Evolutionary conservation across 2,329 filamentous ascomycete species (phyloP).

Genomic region (Lecanicillium sp.): DNA sequence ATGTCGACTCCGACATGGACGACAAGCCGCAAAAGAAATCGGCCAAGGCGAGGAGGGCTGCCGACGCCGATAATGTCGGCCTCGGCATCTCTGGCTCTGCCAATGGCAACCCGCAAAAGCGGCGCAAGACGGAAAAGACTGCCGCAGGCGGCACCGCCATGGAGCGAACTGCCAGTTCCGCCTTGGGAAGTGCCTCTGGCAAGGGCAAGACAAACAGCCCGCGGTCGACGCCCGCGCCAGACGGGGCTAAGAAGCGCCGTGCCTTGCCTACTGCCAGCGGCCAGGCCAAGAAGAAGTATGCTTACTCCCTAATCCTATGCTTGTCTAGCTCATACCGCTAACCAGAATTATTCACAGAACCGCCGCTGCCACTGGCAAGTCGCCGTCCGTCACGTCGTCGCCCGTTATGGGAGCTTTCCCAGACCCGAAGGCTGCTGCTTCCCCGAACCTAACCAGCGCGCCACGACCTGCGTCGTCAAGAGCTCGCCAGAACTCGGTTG

Average conservation of each 20-base stretch:
- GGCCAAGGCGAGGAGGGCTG: conserved; percentile 58
- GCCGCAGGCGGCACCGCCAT: conserved; percentile 42
- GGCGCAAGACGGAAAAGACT: conserved; percentile 72
- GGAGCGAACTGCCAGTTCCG: conserved; percentile 62
- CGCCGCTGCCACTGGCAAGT: conserved; percentile 43
- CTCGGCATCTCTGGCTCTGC: conserved; percentile 53
- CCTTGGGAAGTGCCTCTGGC: conserved; percentile 40
- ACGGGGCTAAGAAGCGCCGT: conserved; percentile 66
- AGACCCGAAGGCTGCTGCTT: conserved; percentile 48
- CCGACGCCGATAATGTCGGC: conserved; percentile 47
- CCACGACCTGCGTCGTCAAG: conserved; percentile 61
- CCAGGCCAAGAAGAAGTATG: conserved; percentile 73
- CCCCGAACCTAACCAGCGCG: conserved; percentile 50
- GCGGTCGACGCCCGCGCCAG: conserved; percentile 58
- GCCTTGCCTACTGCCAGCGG: conserved; percentile 56
- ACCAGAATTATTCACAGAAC: conserved; percentile 20
- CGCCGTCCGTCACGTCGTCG: conserved; percentile 67
- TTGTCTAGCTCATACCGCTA: conserved; percentile 8
- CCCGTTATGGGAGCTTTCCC: conserved; percentile 64
- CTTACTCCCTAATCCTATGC: neutral
- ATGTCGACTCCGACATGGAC: conserved; percentile 73
- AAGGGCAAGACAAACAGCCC: conserved; percentile 59
- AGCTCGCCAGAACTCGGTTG: conserved; percentile 67
- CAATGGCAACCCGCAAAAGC: conserved; percentile 56
- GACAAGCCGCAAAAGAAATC: conserved; percentile 62